Percentiles rank a stretch among this genome's conserved stretches.
Evolutionary conservation across 257 asterid genomes (phyloP).

Genomic region (Salvia splendens): DNA sequence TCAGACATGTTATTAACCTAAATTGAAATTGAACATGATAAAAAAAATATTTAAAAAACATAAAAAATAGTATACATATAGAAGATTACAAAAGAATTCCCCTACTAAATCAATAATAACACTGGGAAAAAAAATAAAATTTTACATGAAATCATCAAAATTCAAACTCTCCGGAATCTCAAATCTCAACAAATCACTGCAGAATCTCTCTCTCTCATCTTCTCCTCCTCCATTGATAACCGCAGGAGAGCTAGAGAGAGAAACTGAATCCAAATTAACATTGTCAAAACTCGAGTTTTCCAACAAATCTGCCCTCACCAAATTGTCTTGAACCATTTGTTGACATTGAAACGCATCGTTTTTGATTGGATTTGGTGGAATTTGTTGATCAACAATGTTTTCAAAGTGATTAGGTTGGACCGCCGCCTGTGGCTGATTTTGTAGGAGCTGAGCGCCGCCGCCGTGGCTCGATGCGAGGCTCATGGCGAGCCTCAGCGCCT

Average conservation of each 20-base stretch:
- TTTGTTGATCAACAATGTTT: conserved; percentile 41
- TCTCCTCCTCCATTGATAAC: conserved; percentile 36
- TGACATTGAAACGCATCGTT: conserved; percentile 22
- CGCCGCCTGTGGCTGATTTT: conserved; percentile 30
- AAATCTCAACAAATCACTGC: conserved; percentile 40
- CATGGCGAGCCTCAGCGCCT: conserved; percentile 48
- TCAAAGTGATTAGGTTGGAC: conserved; percentile 52
- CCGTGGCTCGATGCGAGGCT: conserved; percentile 43
- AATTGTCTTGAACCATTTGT: conserved; percentile 36
- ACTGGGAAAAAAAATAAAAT: neutral
- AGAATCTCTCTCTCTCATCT: conserved; percentile 41
- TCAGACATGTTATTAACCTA: too few relatives aligned
- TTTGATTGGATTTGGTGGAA: conserved; percentile 35
- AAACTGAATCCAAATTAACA: conserved; percentile 9
- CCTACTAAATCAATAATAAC: neutral
- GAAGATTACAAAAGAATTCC: conserved; percentile 19
- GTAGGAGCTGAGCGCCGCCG: conserved; percentile 47
- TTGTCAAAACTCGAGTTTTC: conserved; percentile 37
- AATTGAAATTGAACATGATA: neutral
- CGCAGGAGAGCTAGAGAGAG: conserved; percentile 38
- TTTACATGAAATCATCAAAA: conserved; percentile 39
- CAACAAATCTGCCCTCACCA: conserved; percentile 35
- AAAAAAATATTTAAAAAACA: neutral
- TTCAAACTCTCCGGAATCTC: conserved; percentile 46
- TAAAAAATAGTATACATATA: neutral